Percentiles rank a stretch among this genome's conserved stretches.
These are phyloP conservation scores for Auriscalpium orientale DNA, from an alignment of 768 basidiomycete genomes.

Conservation along the genomic window DNA sequence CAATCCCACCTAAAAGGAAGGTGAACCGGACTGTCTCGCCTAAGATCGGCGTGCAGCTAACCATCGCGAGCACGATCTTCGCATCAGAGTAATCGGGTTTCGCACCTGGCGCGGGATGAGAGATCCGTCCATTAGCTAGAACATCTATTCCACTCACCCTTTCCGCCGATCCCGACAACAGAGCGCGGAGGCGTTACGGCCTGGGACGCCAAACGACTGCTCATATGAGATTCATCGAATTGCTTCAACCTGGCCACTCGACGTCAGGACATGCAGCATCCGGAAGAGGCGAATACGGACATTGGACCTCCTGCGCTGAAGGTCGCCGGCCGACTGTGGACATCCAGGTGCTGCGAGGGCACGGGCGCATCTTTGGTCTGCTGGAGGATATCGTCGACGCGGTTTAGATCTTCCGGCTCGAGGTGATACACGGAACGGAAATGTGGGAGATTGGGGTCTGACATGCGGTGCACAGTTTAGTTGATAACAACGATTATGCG, in stretches of 20 bases:
- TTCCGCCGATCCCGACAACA: conserved; percentile 84
- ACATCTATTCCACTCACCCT: conserved; percentile 42
- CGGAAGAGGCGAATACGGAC: conserved; percentile 30
- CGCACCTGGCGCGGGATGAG: conserved; percentile 47
- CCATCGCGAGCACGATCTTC: conserved; percentile 98
- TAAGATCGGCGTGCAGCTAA: conserved; percentile 23
- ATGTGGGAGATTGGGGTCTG: background rate
- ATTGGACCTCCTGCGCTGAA: conserved; percentile 76
- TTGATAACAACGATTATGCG: background rate
- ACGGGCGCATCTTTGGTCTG: background rate
- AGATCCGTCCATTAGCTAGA: background rate
- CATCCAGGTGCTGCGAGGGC: background rate
- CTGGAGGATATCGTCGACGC: background rate
- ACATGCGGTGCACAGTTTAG: background rate
- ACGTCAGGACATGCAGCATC: background rate
- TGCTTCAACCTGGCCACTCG: conserved; percentile 52
- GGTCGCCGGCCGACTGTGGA: conserved; percentile 47
- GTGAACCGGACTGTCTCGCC: background rate
- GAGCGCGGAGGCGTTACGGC: conserved; percentile 74
- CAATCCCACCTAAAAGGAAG: conserved; percentile 66
- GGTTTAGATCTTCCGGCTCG: background rate
- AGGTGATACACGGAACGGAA: background rate
- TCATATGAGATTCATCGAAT: conserved; percentile 68
- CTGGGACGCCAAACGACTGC: conserved; percentile 63
- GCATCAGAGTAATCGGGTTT: conserved; percentile 98